phyloP scores from a whole-genome alignment of 352 stramenopile species.

The Bremia lactucae region DNA sequence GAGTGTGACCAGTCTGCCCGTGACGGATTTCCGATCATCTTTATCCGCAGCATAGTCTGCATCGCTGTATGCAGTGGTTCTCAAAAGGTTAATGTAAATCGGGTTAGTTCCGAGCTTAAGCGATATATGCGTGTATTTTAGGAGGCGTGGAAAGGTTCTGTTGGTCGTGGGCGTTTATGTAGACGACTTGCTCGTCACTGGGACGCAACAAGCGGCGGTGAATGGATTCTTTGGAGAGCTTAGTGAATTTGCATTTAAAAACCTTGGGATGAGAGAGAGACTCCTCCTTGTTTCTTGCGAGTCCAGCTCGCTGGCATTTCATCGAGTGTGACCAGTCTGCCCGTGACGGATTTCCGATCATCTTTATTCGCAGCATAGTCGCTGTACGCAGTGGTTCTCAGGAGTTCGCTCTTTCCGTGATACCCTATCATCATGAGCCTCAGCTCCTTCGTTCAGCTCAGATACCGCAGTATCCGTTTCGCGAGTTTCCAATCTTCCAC shows the following conservation, averaged over 20 bases:
- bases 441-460: constrained; percentile 5
- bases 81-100: too few relatives aligned
- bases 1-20: constrained; percentile 3
- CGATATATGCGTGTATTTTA: too few relatives aligned
- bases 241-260: too few relatives aligned
- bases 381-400: constrained; percentile 8
- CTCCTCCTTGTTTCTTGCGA: constrained; percentile 8
- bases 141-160: too few relatives aligned
- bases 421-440: constrained; percentile 6
- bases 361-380: constrained; percentile 18
- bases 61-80: constrained; percentile 13
- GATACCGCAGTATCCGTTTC: constrained; percentile 7
- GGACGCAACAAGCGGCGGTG: too few relatives aligned
- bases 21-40: constrained; percentile 14
- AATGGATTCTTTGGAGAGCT: too few relatives aligned
- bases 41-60: constrained; percentile 18
- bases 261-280: too few relatives aligned
- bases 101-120: too few relatives aligned
- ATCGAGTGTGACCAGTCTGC: constrained; percentile 4
- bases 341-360: constrained; percentile 14
- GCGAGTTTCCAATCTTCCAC: constrained; percentile 5
- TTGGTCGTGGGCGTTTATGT: too few relatives aligned
- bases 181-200: too few relatives aligned
- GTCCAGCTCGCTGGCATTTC: constrained; percentile 4
- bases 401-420: neutral